Percentiles rank a stretch among this genome's conserved stretches.
These are phyloP conservation scores for Fusarium virguliforme DNA, from an alignment of 2,329 filamentous ascomycete species.

Conservation along the genomic window DNA sequence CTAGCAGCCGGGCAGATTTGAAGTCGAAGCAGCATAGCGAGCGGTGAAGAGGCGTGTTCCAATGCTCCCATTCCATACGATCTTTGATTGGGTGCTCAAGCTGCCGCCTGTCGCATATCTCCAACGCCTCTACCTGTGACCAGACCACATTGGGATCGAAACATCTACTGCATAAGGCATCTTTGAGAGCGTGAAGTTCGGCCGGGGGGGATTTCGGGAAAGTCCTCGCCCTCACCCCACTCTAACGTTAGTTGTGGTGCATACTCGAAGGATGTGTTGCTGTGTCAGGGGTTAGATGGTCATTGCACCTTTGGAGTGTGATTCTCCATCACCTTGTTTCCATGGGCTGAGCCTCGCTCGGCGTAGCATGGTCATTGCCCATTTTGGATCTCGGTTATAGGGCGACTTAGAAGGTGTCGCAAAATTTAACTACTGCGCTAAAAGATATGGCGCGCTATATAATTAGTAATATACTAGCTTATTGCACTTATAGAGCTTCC, in stretches of 20 bases:
- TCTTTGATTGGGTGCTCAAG: not conserved
- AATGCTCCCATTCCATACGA: not conserved
- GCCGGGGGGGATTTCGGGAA: too few species aligned
- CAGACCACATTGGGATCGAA: not conserved
- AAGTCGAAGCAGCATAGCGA: not conserved
- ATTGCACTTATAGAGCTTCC: too few species aligned
- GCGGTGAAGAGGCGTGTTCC: conserved; percentile 10
- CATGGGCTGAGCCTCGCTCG: not conserved
- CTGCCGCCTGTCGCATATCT: not conserved
- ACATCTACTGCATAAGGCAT: not conserved
- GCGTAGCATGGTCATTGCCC: not conserved
- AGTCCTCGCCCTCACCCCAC: not conserved
- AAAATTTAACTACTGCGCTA: too few species aligned
- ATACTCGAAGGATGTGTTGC: not conserved
- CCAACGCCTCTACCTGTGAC: not conserved
- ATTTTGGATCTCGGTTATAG: not conserved
- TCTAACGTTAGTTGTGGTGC: not conserved
- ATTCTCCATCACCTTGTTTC: not conserved
- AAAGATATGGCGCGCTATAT: too few species aligned
- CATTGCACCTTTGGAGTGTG: not conserved
- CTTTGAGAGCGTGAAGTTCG: not conserved
- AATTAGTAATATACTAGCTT: too few species aligned
- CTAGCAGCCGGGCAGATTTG: not conserved
- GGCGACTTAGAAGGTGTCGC: not conserved
- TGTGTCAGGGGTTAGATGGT: not conserved